Conservation (phyloP, 768 basidiomycete species). For the Melanogaster broomeanus region DNA sequence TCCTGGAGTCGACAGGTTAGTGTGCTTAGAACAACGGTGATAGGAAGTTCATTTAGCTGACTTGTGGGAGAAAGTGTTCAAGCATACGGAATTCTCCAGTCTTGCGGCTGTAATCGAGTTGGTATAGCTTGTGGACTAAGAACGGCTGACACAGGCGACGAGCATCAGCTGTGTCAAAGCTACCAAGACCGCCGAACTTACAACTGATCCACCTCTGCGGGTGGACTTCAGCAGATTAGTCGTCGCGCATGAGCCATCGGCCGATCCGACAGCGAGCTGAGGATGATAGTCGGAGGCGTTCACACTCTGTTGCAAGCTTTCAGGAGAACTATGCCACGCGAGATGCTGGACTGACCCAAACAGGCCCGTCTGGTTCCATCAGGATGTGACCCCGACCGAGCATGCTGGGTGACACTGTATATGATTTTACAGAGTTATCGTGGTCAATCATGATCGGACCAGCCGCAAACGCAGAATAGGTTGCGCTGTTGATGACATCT, state of each 20-base stretch:
- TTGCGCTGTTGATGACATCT: slow-evolving; percentile 74
- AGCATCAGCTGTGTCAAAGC: neutral
- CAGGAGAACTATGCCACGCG: neutral
- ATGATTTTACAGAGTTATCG: slow-evolving; percentile 78
- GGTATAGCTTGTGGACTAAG: slow-evolving; percentile 77
- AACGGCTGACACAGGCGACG: slow-evolving; percentile 53
- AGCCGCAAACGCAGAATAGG: slow-evolving; percentile 67
- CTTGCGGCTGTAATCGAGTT: slow-evolving; percentile 83
- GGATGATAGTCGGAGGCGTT: slow-evolving; percentile 84
- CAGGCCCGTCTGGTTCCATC: slow-evolving; percentile 74
- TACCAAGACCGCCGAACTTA: slow-evolving; percentile 37
- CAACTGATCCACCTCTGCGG: slow-evolving; percentile 69
- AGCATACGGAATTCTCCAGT: slow-evolving; percentile 81
- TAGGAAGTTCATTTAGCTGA: slow-evolving; percentile 18
- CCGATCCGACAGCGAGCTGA: slow-evolving; percentile 77
- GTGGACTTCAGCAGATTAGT: slow-evolving; percentile 71
- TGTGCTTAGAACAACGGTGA: neutral
- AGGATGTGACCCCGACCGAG: slow-evolving; percentile 72
- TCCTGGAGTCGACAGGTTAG: slow-evolving; percentile 37
- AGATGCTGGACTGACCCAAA: slow-evolving; percentile 66
- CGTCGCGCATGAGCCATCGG: slow-evolving; percentile 81
- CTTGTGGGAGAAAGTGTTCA: slow-evolving; percentile 83
- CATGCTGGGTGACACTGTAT: slow-evolving; percentile 70
- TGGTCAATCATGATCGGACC: slow-evolving; percentile 80
- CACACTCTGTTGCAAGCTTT: slow-evolving; percentile 50